Base-by-base conservation (phyloP, 83 land plant genomes). In the Isoetes engelmannii region DNA sequence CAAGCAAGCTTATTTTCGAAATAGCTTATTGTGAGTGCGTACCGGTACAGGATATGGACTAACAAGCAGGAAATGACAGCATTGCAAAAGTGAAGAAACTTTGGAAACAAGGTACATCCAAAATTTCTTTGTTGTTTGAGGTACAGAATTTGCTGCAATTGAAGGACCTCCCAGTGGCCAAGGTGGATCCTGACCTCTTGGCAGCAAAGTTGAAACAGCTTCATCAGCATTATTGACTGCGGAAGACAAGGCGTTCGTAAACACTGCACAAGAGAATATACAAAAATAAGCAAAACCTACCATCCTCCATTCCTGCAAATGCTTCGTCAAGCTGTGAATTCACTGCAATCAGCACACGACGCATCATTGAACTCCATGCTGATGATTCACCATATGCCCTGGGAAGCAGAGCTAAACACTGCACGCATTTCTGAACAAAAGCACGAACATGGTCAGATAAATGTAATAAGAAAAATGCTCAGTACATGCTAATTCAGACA, bases 241-340 rank as follows among this genome's bases (percentile, higher is more conserved):
- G 71, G 6, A 62, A 6, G 5, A 20, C 8, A 20, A 12, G 8
- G 28, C 12, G 21, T 45, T 44, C 37, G 5, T 45, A 15, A 20
- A 45, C 4, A 4, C 12, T 53, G 15, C 13, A 7, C 8, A 58
- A 17, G 28, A 37, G n/a, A 41, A 41, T 8, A 44, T 3, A 28
- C 50, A 63, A 13, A 49, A 5, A 42, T 8, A 15, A 8, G 54
- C 45, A 13, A 43, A 7, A 54, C 63, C 12, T 81, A 92, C 98
- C 96, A 77, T 85, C 95, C 78, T 92, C 96, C 64, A 92, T 70
- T 65, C 89, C 89, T 73, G 77, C 69, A 67, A 92, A 89, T 5
- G 84, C 85, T 63, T 82, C 86, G 67, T 84, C 85, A 60, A 92
- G 80, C 61, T 84, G 74, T 48, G 42, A 47, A 71, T 89, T 85